These are phyloP conservation scores for Chloropicon primus DNA, from an alignment of 139 green algal species.

Conservation along the genomic window DNA sequence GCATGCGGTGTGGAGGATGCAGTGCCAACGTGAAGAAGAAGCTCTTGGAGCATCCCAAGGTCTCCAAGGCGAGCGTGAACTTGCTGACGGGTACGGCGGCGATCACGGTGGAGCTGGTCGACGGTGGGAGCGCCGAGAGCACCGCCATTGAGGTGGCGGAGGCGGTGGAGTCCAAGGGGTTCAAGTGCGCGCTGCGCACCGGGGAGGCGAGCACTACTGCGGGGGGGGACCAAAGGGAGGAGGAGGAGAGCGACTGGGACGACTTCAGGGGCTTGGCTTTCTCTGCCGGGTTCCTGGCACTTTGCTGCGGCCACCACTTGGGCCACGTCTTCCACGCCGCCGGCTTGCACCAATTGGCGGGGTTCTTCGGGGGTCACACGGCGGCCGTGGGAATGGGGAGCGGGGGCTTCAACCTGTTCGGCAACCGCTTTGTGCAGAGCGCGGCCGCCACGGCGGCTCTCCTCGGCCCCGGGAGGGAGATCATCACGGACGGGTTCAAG, in stretches of 20 bases:
- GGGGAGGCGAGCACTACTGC: too few relatives aligned
- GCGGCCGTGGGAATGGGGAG: too few relatives aligned
- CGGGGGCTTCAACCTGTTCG: not conserved
- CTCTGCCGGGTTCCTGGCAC: not conserved
- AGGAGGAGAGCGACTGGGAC: not conserved
- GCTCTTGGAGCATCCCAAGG: constrained; percentile 40
- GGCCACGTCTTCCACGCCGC: not conserved
- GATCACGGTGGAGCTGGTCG: constrained; percentile 43
- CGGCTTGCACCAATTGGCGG: not conserved
- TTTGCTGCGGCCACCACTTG: not conserved
- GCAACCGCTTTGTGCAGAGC: not conserved
- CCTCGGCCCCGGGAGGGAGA: constrained; percentile 49
- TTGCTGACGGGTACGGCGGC: constrained; percentile 77
- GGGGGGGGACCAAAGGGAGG: not conserved
- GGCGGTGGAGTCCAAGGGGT: not conserved
- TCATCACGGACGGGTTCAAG: constrained; percentile 52
- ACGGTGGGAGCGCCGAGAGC: not conserved
- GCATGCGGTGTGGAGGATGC: constrained; percentile 84
- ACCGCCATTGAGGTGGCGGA: not conserved
- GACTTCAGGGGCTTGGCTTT: not conserved
- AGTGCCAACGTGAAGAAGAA: constrained; percentile 55
- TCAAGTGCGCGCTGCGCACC: not conserved
- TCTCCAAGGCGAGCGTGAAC: constrained; percentile 63
- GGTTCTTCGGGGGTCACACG: not conserved
- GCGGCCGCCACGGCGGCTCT: not conserved